Evolutionary conservation across 1,284 basidiomycete genomes (phyloP).

Genomic region (Ustilago xerochloae): DNA sequence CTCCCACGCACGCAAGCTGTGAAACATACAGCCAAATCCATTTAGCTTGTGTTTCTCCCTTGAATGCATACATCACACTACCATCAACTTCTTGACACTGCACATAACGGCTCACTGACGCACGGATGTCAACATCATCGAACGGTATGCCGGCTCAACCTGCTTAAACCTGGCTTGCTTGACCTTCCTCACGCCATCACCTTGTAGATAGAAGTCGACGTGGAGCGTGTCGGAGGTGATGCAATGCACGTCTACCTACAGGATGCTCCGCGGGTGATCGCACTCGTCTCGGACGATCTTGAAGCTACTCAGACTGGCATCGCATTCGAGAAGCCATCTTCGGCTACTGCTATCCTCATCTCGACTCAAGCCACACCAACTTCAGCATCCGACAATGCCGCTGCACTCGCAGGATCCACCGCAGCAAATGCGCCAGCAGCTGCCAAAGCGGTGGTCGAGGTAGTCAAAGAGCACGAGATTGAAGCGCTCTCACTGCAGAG

Average conservation of each 20-base stretch:
- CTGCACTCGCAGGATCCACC: conserved; percentile 16
- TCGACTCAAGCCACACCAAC: conserved; percentile 25
- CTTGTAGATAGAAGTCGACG: too few species aligned
- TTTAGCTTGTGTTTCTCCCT: background rate
- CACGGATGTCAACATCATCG: too few species aligned
- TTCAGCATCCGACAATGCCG: conserved; percentile 10
- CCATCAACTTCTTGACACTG: too few species aligned
- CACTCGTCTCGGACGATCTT: conserved; percentile 35
- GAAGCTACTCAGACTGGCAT: background rate
- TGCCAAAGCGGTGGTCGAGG: conserved; percentile 49
- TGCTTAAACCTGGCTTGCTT: too few species aligned
- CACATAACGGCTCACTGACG: too few species aligned
- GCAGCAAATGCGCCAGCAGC: conserved; percentile 16
- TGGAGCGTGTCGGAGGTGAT: too few species aligned
- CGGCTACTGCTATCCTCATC: conserved; percentile 35
- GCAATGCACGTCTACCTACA: conserved; percentile 62
- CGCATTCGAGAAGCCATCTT: conserved; percentile 8
- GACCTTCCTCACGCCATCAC: too few species aligned
- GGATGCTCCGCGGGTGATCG: conserved; percentile 52
- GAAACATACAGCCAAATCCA: background rate
- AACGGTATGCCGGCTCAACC: too few species aligned
- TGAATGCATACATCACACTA: too few species aligned
- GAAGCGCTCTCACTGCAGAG: conserved; percentile 26
- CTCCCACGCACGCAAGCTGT: background rate
- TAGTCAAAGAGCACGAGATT: conserved; percentile 42